phyloP scores from a whole-genome alignment of 2,329 filamentous ascomycete species.

The Sclerotinia minor region DNA sequence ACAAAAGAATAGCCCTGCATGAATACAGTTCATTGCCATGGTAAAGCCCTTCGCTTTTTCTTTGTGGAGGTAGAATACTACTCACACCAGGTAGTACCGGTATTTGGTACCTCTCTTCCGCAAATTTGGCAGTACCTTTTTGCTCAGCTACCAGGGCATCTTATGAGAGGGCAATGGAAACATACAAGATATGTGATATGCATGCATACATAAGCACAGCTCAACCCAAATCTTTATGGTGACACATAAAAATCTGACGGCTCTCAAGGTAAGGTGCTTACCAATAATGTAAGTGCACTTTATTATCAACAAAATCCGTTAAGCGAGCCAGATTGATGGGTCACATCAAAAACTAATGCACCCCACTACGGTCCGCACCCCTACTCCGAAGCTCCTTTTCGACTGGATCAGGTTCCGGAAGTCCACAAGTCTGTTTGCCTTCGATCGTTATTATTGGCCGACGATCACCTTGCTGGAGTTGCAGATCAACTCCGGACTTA shows the following conservation, averaged over 20 bases:
- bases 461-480: not conserved
- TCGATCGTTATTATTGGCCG: not conserved
- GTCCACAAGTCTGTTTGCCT: not conserved
- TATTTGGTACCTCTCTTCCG: not conserved
- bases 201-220: not conserved
- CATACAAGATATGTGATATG: not conserved
- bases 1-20: not conserved
- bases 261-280: not conserved
- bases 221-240: not conserved
- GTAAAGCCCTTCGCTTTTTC: not conserved
- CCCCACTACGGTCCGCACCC: not conserved
- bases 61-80: not conserved
- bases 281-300: not conserved
- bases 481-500: conserved; percentile 5
- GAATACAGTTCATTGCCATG: not conserved
- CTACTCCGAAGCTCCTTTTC: conserved; percentile 19
- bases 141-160: not conserved
- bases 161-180: not conserved
- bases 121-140: not conserved
- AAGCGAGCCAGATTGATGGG: conserved; percentile 16
- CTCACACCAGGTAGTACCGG: not conserved
- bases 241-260: conserved; percentile 2
- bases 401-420: conserved; percentile 8
- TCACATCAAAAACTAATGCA: conserved; percentile 19
- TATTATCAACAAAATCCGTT: not conserved